Evolutionary conservation across 208 protist species (phyloP).

Genomic region (Wallacemonas sp.): DNA sequence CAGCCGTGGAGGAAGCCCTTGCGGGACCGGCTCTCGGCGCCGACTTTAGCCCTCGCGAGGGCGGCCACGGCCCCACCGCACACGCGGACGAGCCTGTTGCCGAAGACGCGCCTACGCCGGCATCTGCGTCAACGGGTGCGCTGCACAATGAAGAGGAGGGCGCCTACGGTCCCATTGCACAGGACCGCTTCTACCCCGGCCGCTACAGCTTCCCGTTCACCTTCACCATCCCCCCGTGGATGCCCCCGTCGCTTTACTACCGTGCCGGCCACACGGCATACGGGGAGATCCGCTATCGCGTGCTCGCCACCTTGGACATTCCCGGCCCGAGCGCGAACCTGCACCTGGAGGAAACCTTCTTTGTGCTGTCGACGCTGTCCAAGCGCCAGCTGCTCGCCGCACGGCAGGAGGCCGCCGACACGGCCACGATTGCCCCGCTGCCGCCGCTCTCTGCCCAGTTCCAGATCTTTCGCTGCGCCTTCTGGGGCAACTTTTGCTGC

Average conservation of each 20-base stretch:
- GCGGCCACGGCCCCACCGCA: neutral
- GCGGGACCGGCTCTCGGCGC: neutral
- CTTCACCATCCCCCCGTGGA: constrained; percentile 62
- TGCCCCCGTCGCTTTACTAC: constrained; percentile 73
- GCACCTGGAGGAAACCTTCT: constrained; percentile 26
- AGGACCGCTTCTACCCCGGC: constrained; percentile 45
- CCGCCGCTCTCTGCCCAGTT: constrained; percentile 48
- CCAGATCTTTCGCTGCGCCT: constrained; percentile 50
- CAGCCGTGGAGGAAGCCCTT: neutral
- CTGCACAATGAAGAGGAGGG: constrained; percentile 21
- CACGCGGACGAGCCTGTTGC: neutral
- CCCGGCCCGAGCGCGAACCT: constrained; percentile 22
- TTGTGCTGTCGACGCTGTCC: constrained; percentile 57
- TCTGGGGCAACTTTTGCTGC: constrained; percentile 57
- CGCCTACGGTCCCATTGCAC: constrained; percentile 20
- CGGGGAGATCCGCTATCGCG: constrained; percentile 47
- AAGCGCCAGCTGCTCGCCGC: constrained; percentile 52
- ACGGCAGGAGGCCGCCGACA: constrained; percentile 41
- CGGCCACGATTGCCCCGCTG: constrained; percentile 17
- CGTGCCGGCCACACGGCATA: constrained; percentile 26
- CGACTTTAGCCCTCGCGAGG: neutral
- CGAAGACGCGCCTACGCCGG: no score
- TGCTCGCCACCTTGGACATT: constrained; percentile 40
- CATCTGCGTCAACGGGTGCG: no score
- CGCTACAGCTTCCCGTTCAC: constrained; percentile 57